Evolutionary conservation across 805 yeast species (phyloP).

Genomic region (Maudiozyma serrabonitensis): DNA sequence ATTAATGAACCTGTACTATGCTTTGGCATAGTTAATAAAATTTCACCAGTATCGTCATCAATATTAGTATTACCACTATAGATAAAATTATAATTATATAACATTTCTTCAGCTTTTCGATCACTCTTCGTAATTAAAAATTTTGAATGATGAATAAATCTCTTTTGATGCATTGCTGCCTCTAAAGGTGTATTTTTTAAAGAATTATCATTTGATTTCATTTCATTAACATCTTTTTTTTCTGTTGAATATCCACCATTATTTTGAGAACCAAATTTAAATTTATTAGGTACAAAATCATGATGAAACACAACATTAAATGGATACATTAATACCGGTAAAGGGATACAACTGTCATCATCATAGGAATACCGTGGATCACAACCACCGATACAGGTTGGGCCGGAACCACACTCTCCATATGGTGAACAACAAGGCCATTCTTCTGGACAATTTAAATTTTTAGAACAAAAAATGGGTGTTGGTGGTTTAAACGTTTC

Average conservation of each 20-base stretch:
- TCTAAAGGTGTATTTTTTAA: not conserved
- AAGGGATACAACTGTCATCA: constrained; percentile 67
- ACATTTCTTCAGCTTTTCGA: constrained; percentile 50
- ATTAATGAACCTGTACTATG: constrained; percentile 65
- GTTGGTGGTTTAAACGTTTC: constrained; percentile 20
- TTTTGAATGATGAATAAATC: constrained; percentile 22
- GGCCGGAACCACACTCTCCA: constrained; percentile 75
- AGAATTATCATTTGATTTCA: not conserved
- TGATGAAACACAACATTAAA: constrained; percentile 5
- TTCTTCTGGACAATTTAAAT: constrained; percentile 52
- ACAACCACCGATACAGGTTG: constrained; percentile 76
- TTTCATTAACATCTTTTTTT: not conserved
- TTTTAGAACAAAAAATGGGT: constrained; percentile 17
- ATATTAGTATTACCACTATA: constrained; percentile 46
- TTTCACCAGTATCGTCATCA: constrained; percentile 35
- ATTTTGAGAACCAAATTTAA: not conserved
- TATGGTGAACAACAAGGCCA: constrained; percentile 83
- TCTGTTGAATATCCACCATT: constrained; percentile 3
- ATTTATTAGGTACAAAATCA: not conserved
- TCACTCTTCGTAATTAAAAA: constrained; percentile 22
- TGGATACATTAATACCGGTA: constrained; percentile 51
- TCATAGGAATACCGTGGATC: constrained; percentile 64
- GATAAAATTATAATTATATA: constrained; percentile 53
- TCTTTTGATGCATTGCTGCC: constrained; percentile 8
- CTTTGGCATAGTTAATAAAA: constrained; percentile 72